A percentile compares a stretch with the other conserved stretches of the same genome.
Evolutionary conservation across 2,329 filamentous ascomycete species (phyloP).

Genomic region (Clarireedia paspali): DNA sequence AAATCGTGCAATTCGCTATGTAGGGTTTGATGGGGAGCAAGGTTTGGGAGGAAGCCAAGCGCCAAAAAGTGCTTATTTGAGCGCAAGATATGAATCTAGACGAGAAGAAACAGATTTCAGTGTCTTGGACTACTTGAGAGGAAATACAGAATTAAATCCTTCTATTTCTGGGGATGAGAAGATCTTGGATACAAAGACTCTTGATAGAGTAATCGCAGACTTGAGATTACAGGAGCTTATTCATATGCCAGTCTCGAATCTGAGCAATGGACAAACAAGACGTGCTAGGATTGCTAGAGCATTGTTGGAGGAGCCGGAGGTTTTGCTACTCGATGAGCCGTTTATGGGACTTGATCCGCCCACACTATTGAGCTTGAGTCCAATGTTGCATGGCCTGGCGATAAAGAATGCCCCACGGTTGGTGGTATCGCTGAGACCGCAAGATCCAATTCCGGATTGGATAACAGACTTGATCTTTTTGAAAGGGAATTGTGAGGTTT

Average conservation of each 20-base stretch:
- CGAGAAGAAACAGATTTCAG: conserved; percentile 85
- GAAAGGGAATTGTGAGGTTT: conserved; percentile 57
- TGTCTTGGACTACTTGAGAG: conserved; percentile 70
- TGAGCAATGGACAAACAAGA: conserved; percentile 90
- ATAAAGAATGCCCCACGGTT: conserved; percentile 60
- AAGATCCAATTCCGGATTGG: conserved; percentile 85
- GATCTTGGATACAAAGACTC: conserved; percentile 40
- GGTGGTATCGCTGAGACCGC: conserved; percentile 70
- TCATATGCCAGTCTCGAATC: conserved; percentile 75
- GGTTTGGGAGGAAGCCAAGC: conserved; percentile 44
- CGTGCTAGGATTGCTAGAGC: conserved; percentile 84
- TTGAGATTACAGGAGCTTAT: conserved; percentile 62
- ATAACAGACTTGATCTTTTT: conserved; percentile 77
- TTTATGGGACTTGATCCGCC: conserved; percentile 94
- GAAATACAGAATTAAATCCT: conserved; percentile 77
- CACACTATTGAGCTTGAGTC: conserved; percentile 64
- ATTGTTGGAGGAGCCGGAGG: conserved; percentile 67
- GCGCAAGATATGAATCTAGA: conserved; percentile 82
- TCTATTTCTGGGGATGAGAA: conserved; percentile 36
- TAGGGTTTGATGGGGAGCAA: conserved; percentile 77
- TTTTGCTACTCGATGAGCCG: conserved; percentile 83
- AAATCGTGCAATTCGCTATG: conserved; percentile 70
- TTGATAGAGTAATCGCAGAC: conserved; percentile 60
- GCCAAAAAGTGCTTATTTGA: conserved; percentile 71
- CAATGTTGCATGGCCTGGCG: conserved; percentile 62